A percentile compares a stretch with the other conserved stretches of the same genome.
Conservation (phyloP, 305 asterid species). For the Solanum hybrid region DNA sequence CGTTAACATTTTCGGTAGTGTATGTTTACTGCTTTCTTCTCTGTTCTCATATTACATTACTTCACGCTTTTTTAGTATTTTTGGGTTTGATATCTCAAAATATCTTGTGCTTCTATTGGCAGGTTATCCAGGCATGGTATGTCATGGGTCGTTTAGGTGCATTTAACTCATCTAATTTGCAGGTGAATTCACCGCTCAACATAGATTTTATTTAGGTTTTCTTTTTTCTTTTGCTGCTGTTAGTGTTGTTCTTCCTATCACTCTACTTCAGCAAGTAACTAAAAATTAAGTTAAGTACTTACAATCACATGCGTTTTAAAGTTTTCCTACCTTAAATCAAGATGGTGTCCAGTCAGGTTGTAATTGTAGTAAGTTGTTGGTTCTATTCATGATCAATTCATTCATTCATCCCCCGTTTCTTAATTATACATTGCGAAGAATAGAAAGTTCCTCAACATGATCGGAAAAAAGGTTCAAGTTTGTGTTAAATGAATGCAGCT, state of each 20-base stretch:
- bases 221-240: not conserved
- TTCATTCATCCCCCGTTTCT: not conserved
- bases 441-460: not conserved
- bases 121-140: conserved; percentile 95
- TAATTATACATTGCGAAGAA: not conserved
- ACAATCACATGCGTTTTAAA: not conserved
- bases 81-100: not conserved
- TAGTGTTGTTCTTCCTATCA: not conserved
- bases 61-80: not conserved
- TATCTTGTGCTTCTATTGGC: conserved; percentile 7
- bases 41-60: conserved; percentile 3
- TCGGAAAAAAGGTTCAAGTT: not conserved
- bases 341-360: not conserved
- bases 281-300: not conserved
- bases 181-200: conserved; percentile 33
- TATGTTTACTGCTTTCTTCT: conserved; percentile 32
- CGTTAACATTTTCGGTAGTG: conserved; percentile 87
- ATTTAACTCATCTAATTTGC: conserved; percentile 73
- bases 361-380: not conserved
- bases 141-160: conserved; percentile 97
- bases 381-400: not conserved
- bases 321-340: not conserved
- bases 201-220: not conserved
- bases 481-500: conserved; percentile 33
- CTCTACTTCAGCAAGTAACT: not conserved